Conservation (phyloP, 2,329 filamentous ascomycete genomes). For the Botrytis squamosa region DNA sequence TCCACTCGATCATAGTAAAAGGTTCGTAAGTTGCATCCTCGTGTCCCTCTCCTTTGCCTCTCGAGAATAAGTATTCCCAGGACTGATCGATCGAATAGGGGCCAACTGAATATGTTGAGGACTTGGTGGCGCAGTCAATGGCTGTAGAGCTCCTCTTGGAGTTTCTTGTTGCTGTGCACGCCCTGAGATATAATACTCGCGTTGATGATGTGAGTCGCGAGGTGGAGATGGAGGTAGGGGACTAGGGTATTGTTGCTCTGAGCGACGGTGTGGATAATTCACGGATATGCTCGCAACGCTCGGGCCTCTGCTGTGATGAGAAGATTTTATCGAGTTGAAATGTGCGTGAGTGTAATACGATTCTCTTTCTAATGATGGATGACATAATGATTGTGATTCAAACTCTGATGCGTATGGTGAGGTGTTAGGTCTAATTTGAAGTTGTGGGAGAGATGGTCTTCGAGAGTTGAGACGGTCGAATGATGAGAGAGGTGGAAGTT, state of each 20-base stretch:
- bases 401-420: conserved; percentile 6
- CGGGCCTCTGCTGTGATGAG: conserved; percentile 29
- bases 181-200: conserved; percentile 23
- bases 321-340: conserved; percentile 8
- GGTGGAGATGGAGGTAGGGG: conserved; percentile 25
- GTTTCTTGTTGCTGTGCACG: conserved; percentile 29
- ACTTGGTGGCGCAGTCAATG: conserved; percentile 36
- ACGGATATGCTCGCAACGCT: conserved; percentile 20
- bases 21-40: conserved; percentile 38
- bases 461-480: conserved; percentile 28
- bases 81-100: conserved; percentile 31
- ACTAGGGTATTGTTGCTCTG: conserved; percentile 22
- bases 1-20: conserved; percentile 26
- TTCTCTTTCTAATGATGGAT: conserved; percentile 28
- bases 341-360: conserved; percentile 22
- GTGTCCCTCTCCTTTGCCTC: conserved; percentile 34
- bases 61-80: conserved; percentile 23
- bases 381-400: conserved; percentile 11
- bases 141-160: conserved; percentile 22
- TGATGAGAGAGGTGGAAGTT: conserved; percentile 36
- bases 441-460: conserved; percentile 36
- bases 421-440: conserved; percentile 31
- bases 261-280: conserved; percentile 9
- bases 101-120: conserved; percentile 34
- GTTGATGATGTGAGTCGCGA: conserved; percentile 13